Evolutionary conservation across 2,329 filamentous ascomycete genomes (phyloP), one percentile per base, ranked within the genome.

Genomic region (Phaeosphaeria sp.): DNA sequence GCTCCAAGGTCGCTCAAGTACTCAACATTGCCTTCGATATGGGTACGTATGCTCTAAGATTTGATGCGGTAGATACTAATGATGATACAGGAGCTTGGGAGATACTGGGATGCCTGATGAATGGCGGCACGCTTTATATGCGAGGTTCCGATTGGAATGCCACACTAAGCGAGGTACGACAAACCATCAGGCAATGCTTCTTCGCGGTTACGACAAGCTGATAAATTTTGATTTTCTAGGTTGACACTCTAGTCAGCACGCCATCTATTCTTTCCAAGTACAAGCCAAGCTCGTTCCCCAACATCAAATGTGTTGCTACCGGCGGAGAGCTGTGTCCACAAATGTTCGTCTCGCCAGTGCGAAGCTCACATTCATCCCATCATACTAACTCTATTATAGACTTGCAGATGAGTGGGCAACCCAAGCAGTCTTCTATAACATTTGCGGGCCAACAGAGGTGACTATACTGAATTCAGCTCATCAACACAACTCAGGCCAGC

Each of bases 11-110:
- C 7, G 84, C 82, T 2, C 84, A 86, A 54, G 77, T 87, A 6
- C 76, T 87, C 42, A 87, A 84, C 59, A 81, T 88, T 45, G 83
- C 83, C 44, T 88, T 87, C 60, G 86, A 87, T 61, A 87, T 87
- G 84, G 83, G 85, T 86, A 77, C 66, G 82, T 74, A 42, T 43
- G 8, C 20, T 53, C 39, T 30, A 39, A 17, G 5, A 33, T 7
- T 43, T 33, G 30, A 40, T 1, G 20, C 5, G n/a, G 7, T 20
- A 50, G 44, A 11, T 5, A 33, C 56, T 40, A 20, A 55, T 39
- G 15, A 36, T 25, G 8, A 13, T 6, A n/a, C n/a, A 86, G 85
- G 83, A 21, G 84, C 85, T 13, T 87, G 86, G 85, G 85, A 87
- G 60, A 83, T 87, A n/a, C 79, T 87, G 8, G 81, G 79, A 1